Percentiles rank a stretch among this genome's conserved stretches.
These are phyloP conservation scores for Saturnispora galanensis DNA, from an alignment of 805 yeast species.

Conservation along the genomic window DNA sequence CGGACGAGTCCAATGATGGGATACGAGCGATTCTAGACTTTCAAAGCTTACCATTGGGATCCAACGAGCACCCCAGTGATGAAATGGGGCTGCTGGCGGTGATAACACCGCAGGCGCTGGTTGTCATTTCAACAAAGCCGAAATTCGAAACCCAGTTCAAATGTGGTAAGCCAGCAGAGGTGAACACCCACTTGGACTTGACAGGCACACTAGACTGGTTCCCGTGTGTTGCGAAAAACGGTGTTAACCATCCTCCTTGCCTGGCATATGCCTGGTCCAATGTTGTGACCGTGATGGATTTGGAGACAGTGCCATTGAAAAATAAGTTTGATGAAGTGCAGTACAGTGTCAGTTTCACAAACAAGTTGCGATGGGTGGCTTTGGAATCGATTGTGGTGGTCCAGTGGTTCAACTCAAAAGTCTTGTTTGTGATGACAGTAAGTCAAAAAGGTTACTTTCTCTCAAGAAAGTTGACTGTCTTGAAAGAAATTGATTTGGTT, in stretches of 20 bases:
- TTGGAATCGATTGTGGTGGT: slow-evolving; percentile 43
- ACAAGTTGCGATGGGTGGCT: slow-evolving; percentile 33
- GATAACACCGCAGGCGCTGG: slow-evolving; percentile 40
- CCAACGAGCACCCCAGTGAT: slow-evolving; percentile 40
- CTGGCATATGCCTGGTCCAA: slow-evolving; percentile 67
- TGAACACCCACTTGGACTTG: slow-evolving; percentile 22
- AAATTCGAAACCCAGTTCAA: slow-evolving; percentile 43
- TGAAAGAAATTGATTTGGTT: slow-evolving; percentile 30
- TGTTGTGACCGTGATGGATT: slow-evolving; percentile 38
- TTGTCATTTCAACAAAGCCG: slow-evolving; percentile 47
- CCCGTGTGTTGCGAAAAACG: slow-evolving; percentile 36
- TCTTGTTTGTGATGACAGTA: slow-evolving; percentile 33
- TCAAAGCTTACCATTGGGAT: slow-evolving; percentile 50
- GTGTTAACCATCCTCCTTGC: slow-evolving; percentile 26
- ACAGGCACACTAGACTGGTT: slow-evolving; percentile 53
- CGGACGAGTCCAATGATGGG: slow-evolving; percentile 8
- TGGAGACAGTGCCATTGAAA: slow-evolving; percentile 23
- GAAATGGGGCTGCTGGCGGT: slow-evolving; percentile 49
- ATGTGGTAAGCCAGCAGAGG: slow-evolving; percentile 36
- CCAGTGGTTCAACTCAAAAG: slow-evolving; percentile 44
- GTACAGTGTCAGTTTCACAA: slow-evolving; percentile 27
- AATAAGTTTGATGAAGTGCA: slow-evolving; percentile 20
- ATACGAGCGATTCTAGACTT: slow-evolving; percentile 29
- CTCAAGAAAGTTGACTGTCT: slow-evolving; percentile 31
- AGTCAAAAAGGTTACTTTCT: slow-evolving; percentile 37